These are phyloP conservation scores for Sporothrix mexicana DNA, from an alignment of 2,329 filamentous ascomycete genomes.

Conservation along the genomic window DNA sequence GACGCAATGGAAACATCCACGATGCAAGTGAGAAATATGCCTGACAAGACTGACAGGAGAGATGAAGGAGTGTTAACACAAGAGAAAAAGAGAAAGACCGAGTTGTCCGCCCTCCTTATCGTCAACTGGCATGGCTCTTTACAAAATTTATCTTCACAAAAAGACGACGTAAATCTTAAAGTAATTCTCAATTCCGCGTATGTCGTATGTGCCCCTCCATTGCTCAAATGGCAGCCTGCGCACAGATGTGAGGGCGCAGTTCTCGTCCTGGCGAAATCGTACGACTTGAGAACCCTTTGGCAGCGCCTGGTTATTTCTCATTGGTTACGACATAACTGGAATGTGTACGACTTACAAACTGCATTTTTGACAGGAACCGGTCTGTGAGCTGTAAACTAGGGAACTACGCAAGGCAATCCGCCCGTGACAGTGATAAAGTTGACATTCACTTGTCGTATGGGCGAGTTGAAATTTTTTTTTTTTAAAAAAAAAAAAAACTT, in stretches of 20 bases:
- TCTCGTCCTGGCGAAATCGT: neutral
- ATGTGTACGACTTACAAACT: too few relatives aligned
- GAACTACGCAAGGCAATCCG: too few relatives aligned
- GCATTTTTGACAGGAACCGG: too few relatives aligned
- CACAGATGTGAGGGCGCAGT: constrained; percentile 2
- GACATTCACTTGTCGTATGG: neutral
- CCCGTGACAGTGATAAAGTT: neutral
- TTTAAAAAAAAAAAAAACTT: too few relatives aligned
- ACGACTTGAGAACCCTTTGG: neutral
- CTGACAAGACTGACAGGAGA: neutral
- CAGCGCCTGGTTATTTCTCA: too few relatives aligned
- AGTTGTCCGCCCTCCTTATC: neutral
- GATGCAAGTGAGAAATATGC: constrained; percentile 17
- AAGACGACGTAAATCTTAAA: too few relatives aligned
- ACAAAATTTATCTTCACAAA: too few relatives aligned
- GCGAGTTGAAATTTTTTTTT: neutral
- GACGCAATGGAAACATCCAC: neutral
- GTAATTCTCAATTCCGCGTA: too few relatives aligned
- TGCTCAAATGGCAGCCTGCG: constrained; percentile 4
- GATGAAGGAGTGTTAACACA: neutral
- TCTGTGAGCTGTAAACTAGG: too few relatives aligned
- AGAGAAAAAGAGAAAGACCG: neutral
- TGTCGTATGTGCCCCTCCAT: too few relatives aligned
- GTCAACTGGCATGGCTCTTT: too few relatives aligned
- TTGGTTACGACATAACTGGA: too few relatives aligned